A percentile compares a stretch with the other conserved stretches of the same genome.
phyloP scores from a whole-genome alignment of 352 stramenopile genomes.

The Phytophthora hibernalis region DNA sequence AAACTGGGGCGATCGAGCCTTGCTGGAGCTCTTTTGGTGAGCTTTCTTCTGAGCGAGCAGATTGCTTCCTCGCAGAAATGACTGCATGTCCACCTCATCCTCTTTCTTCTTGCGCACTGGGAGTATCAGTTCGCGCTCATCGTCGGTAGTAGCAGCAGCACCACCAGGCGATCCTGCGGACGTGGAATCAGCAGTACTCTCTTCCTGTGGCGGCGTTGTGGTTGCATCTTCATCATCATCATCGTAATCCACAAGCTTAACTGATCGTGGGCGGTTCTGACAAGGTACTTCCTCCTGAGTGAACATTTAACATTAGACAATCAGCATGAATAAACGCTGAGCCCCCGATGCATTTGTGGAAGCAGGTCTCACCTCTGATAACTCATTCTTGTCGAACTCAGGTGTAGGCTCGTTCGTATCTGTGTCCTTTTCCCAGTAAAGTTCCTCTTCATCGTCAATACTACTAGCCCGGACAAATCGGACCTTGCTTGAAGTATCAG shows the following conservation, averaged over 20 bases:
- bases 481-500: slow-evolving; percentile 41
- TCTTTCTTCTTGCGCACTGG: slow-evolving; percentile 66
- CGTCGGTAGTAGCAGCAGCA: slow-evolving; percentile 27
- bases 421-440: slow-evolving; percentile 85
- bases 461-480: slow-evolving; percentile 62
- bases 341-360: not conserved
- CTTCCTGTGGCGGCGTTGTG: slow-evolving; percentile 43
- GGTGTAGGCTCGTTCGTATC: slow-evolving; percentile 45
- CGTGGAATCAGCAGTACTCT: slow-evolving; percentile 26
- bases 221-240: slow-evolving; percentile 71
- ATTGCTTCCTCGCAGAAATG: slow-evolving; percentile 58
- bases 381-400: slow-evolving; percentile 43
- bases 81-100: slow-evolving; percentile 51
- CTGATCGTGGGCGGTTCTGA: slow-evolving; percentile 46
- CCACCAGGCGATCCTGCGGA: slow-evolving; percentile 20
- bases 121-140: slow-evolving; percentile 66
- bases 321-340: slow-evolving; percentile 1
- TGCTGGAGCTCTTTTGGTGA: slow-evolving; percentile 42
- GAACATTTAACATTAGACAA: slow-evolving; percentile 10
- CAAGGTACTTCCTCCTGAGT: slow-evolving; percentile 54
- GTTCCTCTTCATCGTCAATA: slow-evolving; percentile 78
- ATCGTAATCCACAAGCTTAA: slow-evolving; percentile 80
- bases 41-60: slow-evolving; percentile 56
- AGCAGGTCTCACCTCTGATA: slow-evolving; percentile 51
- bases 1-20: slow-evolving; percentile 58